Base-by-base conservation (phyloP, 208 protist genomes). In the Trypanosoma cruzi region DNA sequence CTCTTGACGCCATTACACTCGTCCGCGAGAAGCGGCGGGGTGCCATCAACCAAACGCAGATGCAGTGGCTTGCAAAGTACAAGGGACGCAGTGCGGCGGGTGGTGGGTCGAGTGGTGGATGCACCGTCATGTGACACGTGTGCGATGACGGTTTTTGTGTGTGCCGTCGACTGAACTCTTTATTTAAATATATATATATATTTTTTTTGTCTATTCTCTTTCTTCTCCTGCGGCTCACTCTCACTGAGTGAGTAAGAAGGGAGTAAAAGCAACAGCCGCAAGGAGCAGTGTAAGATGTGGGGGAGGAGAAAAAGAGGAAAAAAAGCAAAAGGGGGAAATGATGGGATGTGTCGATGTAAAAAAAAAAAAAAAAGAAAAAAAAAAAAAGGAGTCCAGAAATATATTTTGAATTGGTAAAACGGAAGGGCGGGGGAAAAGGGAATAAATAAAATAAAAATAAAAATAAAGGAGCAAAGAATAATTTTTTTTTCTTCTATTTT, bases 1-100 rank as follows among this genome's bases (percentile, higher is more conserved):
- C 92, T 16, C 82, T 95, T 8, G 95, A 98, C 62, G 86, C 92
- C 26, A 88, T 98, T 52, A 29, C 68, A 8, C 61, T 92, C 29
- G 91, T 98, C 36, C 86, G 95, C 24, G 80, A 89, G 61, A 83
- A 77, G 64, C 82, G 95, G 29, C 82, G 81, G 36, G 95, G 95
- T 0, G 91, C 93, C 0, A 96, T 98, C 71, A 98, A 98, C 72
- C 79, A 88, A 70, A 86, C 81, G 7, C 95, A 98, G 78, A 92
- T 97, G 79, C 78, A 93, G 60, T 96, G 92, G 92, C 75, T 96
- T 7, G 76, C 63, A 24, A 94, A 95, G 79, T 96, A 96, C 78
- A 95, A 93, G 79, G 71, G 85, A 28, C 84, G 89, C 3, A 24
- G 53, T 42, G 65, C 72, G 11, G 58, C 63, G 22, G 65, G 78